Evolutionary conservation across 371 early-diverging fungal genomes (phyloP).

Genomic region (Mucor racemosus): DNA sequence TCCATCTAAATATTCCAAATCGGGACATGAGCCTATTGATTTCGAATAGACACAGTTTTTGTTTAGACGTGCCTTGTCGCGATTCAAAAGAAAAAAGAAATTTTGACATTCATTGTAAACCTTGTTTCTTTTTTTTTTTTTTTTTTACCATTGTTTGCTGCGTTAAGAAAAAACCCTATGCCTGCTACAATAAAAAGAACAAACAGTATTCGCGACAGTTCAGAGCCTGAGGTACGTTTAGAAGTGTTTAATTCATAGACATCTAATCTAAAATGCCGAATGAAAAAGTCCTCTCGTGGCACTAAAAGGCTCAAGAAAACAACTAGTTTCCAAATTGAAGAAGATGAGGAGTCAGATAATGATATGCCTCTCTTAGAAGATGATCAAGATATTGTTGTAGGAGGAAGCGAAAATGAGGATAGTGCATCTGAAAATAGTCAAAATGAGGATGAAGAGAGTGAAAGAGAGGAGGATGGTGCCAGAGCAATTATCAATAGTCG

Average conservation of each 20-base stretch:
- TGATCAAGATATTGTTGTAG: background rate
- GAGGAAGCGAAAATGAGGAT: background rate
- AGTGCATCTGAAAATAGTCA: background rate
- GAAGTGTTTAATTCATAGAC: background rate
- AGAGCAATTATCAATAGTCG: background rate
- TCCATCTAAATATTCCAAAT: no score
- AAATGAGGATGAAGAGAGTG: slow-evolving; percentile 3
- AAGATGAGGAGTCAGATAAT: slow-evolving; percentile 8
- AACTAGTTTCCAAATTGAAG: background rate
- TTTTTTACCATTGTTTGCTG: background rate
- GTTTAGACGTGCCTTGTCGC: background rate
- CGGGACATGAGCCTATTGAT: no score
- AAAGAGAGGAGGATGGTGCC: background rate
- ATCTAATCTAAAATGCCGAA: no score
- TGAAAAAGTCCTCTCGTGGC: background rate
- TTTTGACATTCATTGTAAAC: background rate
- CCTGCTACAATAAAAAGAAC: slow-evolving; percentile 18
- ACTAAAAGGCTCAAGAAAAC: slow-evolving; percentile 9
- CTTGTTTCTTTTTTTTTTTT: background rate
- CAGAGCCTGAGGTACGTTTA: background rate
- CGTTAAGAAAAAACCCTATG: background rate
- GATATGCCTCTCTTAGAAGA: slow-evolving; percentile 3
- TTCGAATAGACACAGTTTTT: background rate
- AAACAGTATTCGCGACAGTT: slow-evolving; percentile 5
- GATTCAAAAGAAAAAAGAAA: background rate